Evolutionary conservation across 768 basidiomycete genomes (phyloP).

Genomic region (Phanerochaete sordida): DNA sequence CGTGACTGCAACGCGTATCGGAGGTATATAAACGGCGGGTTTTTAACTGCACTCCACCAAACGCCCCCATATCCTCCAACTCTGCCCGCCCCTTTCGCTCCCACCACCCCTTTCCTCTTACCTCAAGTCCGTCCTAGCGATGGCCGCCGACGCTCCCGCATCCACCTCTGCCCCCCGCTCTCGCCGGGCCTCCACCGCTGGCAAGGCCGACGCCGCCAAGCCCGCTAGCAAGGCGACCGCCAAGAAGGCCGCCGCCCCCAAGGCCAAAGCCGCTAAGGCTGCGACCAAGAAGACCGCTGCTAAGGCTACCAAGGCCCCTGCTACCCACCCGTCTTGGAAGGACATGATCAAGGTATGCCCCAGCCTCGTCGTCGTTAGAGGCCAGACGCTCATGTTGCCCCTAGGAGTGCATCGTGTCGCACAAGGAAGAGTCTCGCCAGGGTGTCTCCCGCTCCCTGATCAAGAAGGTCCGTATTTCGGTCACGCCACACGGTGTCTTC

Average conservation of each 20-base stretch:
- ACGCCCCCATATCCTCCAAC: background rate
- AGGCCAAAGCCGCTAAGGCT: constrained; percentile 16
- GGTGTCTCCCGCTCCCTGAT: constrained; percentile 77
- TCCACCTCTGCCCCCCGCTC: background rate
- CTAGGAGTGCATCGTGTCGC: constrained; percentile 69
- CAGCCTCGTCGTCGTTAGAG: background rate
- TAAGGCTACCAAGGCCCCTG: constrained; percentile 14
- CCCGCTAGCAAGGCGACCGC: background rate
- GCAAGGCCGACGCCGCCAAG: background rate
- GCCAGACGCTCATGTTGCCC: background rate
- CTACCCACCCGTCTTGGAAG: constrained; percentile 33
- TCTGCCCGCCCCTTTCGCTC: constrained; percentile 4
- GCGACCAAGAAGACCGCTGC: constrained; percentile 7
- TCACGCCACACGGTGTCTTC: background rate
- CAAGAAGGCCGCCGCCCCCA: constrained; percentile 12
- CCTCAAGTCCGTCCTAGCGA: constrained; percentile 6
- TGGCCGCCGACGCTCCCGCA: constrained; percentile 8
- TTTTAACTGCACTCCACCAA: background rate
- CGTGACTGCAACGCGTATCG: constrained; percentile 26
- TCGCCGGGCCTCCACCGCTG: background rate
- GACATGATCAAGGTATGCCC: constrained; percentile 33
- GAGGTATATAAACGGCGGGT: constrained; percentile 21
- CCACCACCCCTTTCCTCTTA: constrained; percentile 3
- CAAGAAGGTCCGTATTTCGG: constrained; percentile 44
- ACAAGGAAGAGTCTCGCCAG: constrained; percentile 60